Evolutionary conservation across 495 filamentous ascomycete genomes (phyloP), one percentile per base, ranked within the genome.

Genomic region (Baudoinia panamericana): DNA sequence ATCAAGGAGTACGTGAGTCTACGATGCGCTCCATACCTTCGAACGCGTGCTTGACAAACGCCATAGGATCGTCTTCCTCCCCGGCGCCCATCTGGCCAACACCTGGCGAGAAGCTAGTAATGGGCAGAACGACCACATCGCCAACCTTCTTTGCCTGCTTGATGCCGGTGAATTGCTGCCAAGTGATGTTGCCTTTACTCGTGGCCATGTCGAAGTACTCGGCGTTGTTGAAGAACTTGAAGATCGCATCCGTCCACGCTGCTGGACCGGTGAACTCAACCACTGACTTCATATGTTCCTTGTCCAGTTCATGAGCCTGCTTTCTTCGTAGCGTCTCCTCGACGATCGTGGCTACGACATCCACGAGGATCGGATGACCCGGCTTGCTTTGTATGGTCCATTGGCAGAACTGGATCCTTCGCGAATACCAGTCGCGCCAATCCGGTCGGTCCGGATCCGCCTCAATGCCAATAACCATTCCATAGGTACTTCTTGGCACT

Each of bases 321-420:
- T 93, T 88, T 58, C 79, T 72, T 40, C 72, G 70, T 27, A 96
- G 64, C 5, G 87, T 80, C 55, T 85, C 74, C 48, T 81, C 67
- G 0, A 86, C 93, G 52, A 97, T 82, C 45, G 76, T 79, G 11
- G 82, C 70, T 20, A 97, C 82, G 36, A 95, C 73, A 41, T 95
- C 84, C 19, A 82, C 72, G 32, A 97, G 66, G 16, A 95, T 79
- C 0, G 90, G 90, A 54, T 97, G 90, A 6, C 90, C 90, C 0
- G 90, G 81, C 59, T 97, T 97, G 29, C 82, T 64, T 55, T 95
- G 88, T 36, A 97, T 94, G 3, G 90, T 97, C 90, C 90, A 97
- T 57, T 97, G 90, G 60, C 90, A 97, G 60, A 97, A 97, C 54
- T 97, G 90, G 36, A 97, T 84, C 20, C 90, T 70, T 37, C 90